A percentile compares a stretch with the other conserved stretches of the same genome.
phyloP scores from a whole-genome alignment of 768 basidiomycete genomes.

The Harrya chromipes region DNA sequence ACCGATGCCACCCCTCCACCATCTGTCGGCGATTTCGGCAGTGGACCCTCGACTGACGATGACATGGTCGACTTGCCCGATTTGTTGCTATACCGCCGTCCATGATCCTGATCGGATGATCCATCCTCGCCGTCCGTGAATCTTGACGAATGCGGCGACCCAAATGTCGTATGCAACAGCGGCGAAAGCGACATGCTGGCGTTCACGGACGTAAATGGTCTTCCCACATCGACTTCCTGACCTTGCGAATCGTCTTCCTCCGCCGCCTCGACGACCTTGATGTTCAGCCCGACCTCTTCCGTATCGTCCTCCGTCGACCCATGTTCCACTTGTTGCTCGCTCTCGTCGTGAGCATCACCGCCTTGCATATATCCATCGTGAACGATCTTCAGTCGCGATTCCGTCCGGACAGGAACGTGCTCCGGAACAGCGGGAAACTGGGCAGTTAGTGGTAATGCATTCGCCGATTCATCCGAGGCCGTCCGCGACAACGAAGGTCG shows the following conservation, averaged over 20 bases:
- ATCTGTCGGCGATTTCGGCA: slow-evolving; percentile 9
- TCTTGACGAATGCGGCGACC: slow-evolving; percentile 36
- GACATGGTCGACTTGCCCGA: slow-evolving; percentile 11
- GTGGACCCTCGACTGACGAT: slow-evolving; percentile 14
- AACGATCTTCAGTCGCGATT: slow-evolving; percentile 30
- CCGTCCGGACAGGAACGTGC: slow-evolving; percentile 30
- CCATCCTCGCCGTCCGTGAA: slow-evolving; percentile 30
- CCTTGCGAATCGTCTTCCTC: slow-evolving; percentile 9
- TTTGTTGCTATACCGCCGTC: slow-evolving; percentile 15
- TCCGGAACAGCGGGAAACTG: slow-evolving; percentile 33
- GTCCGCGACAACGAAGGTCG: slow-evolving; percentile 22
- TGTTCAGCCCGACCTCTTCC: slow-evolving; percentile 5
- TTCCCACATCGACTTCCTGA: slow-evolving; percentile 8
- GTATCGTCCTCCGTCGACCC: slow-evolving; percentile 15
- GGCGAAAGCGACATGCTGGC: slow-evolving; percentile 29
- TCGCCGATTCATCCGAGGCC: slow-evolving; percentile 23
- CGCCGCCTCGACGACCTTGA: slow-evolving; percentile 12
- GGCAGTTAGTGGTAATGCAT: slow-evolving; percentile 22
- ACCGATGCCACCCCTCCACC: slow-evolving; percentile 18
- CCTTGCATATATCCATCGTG: slow-evolving; percentile 24
- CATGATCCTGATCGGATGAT: slow-evolving; percentile 24
- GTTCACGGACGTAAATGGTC: slow-evolving; percentile 2
- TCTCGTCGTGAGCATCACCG: slow-evolving; percentile 17
- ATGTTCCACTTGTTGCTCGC: slow-evolving; percentile 16
- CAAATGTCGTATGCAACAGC: slow-evolving; percentile 41